Evolutionary conservation across 108 stramenopile genomes (phyloP).

Genomic region (Skeletonema costatum): DNA sequence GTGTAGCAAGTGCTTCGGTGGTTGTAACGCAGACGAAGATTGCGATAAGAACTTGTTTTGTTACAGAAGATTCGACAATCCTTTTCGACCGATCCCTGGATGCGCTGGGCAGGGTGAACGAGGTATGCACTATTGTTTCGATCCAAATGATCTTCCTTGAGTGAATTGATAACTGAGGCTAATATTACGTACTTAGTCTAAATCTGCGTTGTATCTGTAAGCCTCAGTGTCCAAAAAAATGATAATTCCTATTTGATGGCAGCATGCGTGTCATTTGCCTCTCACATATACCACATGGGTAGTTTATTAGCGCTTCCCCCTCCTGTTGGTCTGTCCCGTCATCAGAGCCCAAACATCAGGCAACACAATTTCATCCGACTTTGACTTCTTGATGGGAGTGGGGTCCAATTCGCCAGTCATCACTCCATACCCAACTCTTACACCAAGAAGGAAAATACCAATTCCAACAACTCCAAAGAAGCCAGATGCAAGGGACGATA

Average conservation of each 20-base stretch:
- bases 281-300: neutral
- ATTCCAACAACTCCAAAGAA: slow-evolving; percentile 83
- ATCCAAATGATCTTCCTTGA: slow-evolving; percentile 25
- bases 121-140: slow-evolving; percentile 35
- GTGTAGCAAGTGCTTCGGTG: slow-evolving; percentile 23
- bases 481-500: slow-evolving; percentile 72
- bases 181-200: neutral
- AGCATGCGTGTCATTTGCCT: neutral
- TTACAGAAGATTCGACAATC: slow-evolving; percentile 14
- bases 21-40: slow-evolving; percentile 15
- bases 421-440: slow-evolving; percentile 78
- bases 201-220: neutral
- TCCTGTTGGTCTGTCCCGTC: slow-evolving; percentile 68
- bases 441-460: slow-evolving; percentile 73
- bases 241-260: neutral
- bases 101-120: slow-evolving; percentile 40
- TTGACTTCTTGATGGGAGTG: slow-evolving; percentile 63
- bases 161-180: neutral
- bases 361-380: slow-evolving; percentile 54
- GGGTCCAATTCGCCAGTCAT: slow-evolving; percentile 80
- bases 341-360: slow-evolving; percentile 81
- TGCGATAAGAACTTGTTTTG: slow-evolving; percentile 29
- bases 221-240: neutral
- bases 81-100: slow-evolving; percentile 23
- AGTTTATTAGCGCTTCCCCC: slow-evolving; percentile 24